A percentile compares a stretch with the other conserved stretches of the same genome.
phyloP scores from a whole-genome alignment of 2,329 filamentous ascomycete species.

The Nemania sp. region DNA sequence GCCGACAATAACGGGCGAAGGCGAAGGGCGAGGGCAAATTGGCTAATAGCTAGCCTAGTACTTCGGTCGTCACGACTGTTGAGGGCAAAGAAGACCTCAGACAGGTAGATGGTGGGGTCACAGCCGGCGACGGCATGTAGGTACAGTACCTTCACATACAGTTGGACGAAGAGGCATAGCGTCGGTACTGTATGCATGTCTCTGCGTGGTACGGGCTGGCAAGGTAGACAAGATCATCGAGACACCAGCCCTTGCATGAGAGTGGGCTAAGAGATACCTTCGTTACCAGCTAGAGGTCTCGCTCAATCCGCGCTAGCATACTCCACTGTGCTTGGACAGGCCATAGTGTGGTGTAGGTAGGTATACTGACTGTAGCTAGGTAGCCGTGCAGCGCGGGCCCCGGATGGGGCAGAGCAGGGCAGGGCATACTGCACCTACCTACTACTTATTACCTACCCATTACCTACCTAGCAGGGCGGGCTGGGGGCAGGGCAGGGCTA shows the following conservation, averaged over 20 bases:
- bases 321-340: too few species aligned
- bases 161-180: conserved; percentile 2
- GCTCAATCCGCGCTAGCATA: too few species aligned
- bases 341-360: neutral
- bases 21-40: conserved; percentile 24
- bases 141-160: conserved; percentile 11
- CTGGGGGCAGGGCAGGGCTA: conserved; percentile 19
- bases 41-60: conserved; percentile 30
- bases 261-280: conserved; percentile 9
- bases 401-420: conserved; percentile 11
- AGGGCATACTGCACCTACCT: too few species aligned
- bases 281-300: neutral
- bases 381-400: conserved; percentile 13
- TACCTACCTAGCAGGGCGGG: conserved; percentile 20
- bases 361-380: too few species aligned
- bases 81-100: conserved; percentile 20
- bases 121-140: conserved; percentile 13
- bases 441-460: too few species aligned
- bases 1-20: too few species aligned
- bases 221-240: conserved; percentile 14
- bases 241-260: conserved; percentile 8
- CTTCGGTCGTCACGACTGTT: conserved; percentile 33
- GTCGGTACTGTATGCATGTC: conserved; percentile 12
- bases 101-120: conserved; percentile 23
- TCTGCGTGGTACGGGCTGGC: too few species aligned